A percentile compares a stretch with the other conserved stretches of the same genome.
phyloP scores from a whole-genome alignment of 148 eudicot genomes.

The Pouteria glomerata region DNA sequence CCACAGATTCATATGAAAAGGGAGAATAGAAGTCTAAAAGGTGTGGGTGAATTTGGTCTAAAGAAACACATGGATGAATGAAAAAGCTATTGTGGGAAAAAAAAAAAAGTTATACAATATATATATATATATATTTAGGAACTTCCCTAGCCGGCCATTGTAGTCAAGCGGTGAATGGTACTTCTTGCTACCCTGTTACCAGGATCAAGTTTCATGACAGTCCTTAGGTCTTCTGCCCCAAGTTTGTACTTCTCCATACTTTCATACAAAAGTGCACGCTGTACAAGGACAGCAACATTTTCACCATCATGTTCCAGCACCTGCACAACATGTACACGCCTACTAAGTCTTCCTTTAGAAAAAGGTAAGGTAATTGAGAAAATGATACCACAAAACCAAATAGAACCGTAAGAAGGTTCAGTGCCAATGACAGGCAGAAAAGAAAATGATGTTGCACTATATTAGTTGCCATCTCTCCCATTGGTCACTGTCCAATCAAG shows the following conservation, averaged over 20 bases:
- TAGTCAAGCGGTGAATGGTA: slow-evolving; percentile 84
- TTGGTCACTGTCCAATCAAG: not conserved
- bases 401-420: not conserved
- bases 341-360: not conserved
- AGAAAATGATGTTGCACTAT: not conserved
- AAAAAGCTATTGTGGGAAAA: slow-evolving; percentile 13
- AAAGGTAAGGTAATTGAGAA: not conserved
- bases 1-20: not conserved
- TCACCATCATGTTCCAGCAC: slow-evolving; percentile 56
- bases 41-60: too few species aligned
- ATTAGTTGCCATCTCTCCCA: not conserved
- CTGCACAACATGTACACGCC: slow-evolving; percentile 32
- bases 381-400: not conserved
- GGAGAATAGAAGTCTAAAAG: not conserved
- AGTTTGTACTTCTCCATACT: slow-evolving; percentile 97
- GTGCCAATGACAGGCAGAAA: not conserved
- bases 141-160: slow-evolving; percentile 61
- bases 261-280: slow-evolving; percentile 90
- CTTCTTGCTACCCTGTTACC: slow-evolving; percentile 87
- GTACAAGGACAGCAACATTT: slow-evolving; percentile 74
- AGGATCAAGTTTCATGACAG: slow-evolving; percentile 92
- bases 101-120: not conserved
- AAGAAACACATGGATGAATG: slow-evolving; percentile 19
- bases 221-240: slow-evolving; percentile 93
- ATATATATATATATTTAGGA: not conserved